A percentile compares a stretch with the other conserved stretches of the same genome.
Conservation (phyloP, 192 early-diverging fungal species). For the Umbelopsis isabellina region DNA sequence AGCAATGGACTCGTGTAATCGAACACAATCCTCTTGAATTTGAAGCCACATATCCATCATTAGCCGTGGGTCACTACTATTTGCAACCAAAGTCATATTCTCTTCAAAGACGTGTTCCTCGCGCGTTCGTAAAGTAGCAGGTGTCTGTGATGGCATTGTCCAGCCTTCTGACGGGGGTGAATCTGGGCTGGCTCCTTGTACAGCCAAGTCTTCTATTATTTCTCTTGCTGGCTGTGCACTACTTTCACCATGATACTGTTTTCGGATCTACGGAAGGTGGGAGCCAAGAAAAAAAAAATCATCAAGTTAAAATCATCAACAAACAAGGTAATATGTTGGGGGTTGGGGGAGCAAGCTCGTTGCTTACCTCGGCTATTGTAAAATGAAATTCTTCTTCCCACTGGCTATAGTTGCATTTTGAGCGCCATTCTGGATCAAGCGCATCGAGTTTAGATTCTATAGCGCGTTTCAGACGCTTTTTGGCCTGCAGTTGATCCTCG, state of each 20-base stretch:
- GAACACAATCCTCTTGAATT: slow-evolving; percentile 34
- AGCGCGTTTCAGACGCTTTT: slow-evolving; percentile 27
- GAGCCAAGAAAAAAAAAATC: not conserved
- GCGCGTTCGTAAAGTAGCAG: not conserved
- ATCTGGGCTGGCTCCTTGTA: slow-evolving; percentile 13
- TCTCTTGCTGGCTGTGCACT: slow-evolving; percentile 3
- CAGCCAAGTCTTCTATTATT: slow-evolving; percentile 32
- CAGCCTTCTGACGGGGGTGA: not conserved
- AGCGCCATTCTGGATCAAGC: slow-evolving; percentile 33
- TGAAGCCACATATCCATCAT: slow-evolving; percentile 36
- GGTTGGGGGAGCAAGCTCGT: not conserved
- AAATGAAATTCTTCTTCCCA: slow-evolving; percentile 40
- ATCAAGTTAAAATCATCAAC: not conserved
- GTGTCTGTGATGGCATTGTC: not conserved
- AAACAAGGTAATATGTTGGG: not conserved
- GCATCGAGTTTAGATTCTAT: slow-evolving; percentile 37
- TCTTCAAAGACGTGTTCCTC: slow-evolving; percentile 11
- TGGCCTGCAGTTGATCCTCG: slow-evolving; percentile 33
- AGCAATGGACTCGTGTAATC: slow-evolving; percentile 33
- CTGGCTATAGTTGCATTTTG: slow-evolving; percentile 15
- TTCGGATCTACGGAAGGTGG: slow-evolving; percentile 12
- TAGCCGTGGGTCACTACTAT: slow-evolving; percentile 6
- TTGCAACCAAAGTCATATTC: not conserved
- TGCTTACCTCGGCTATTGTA: slow-evolving; percentile 32
- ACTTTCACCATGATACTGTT: slow-evolving; percentile 25